Evolutionary conservation across 2,329 filamentous ascomycete genomes (phyloP).

Genomic region (Elsinoe necatrix): DNA sequence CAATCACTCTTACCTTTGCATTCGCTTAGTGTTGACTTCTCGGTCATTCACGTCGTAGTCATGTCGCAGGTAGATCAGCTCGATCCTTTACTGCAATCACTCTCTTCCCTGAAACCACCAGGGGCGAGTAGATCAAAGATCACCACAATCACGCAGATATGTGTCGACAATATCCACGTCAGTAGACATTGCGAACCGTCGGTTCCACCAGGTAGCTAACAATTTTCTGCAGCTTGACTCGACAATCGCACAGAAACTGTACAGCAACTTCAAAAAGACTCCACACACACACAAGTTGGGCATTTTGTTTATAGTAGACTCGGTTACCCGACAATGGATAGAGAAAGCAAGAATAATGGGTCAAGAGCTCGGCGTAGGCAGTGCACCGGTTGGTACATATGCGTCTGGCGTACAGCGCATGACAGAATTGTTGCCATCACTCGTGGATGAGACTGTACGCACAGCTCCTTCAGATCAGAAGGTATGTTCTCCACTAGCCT

Average conservation of each 20-base stretch:
- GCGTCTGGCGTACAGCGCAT: slow-evolving; percentile 93
- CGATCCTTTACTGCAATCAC: slow-evolving; percentile 80
- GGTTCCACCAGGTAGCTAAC: slow-evolving; percentile 23
- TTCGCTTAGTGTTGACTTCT: neutral
- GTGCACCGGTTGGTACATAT: slow-evolving; percentile 83
- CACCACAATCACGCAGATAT: slow-evolving; percentile 73
- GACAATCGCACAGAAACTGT: slow-evolving; percentile 89
- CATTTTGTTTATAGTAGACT: slow-evolving; percentile 99
- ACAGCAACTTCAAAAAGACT: slow-evolving; percentile 93
- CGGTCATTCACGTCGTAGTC: slow-evolving; percentile 18
- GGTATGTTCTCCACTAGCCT: slow-evolving; percentile 54
- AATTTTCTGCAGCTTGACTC: slow-evolving; percentile 73
- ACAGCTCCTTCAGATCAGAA: slow-evolving; percentile 89
- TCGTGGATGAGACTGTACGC: slow-evolving; percentile 93
- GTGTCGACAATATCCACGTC: slow-evolving; percentile 87
- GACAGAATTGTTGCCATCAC: slow-evolving; percentile 81
- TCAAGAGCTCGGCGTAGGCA: slow-evolving; percentile 65
- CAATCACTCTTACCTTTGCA: neutral
- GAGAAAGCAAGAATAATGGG: slow-evolving; percentile 83
- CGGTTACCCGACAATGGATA: slow-evolving; percentile 97
- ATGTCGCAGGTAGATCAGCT: slow-evolving; percentile 63
- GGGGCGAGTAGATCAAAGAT: slow-evolving; percentile 93
- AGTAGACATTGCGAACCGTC: slow-evolving; percentile 20
- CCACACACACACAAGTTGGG: slow-evolving; percentile 94
- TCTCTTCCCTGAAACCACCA: slow-evolving; percentile 83